Base-by-base conservation (phyloP, 164 flowering plant species). In the Saururus chinensis region DNA sequence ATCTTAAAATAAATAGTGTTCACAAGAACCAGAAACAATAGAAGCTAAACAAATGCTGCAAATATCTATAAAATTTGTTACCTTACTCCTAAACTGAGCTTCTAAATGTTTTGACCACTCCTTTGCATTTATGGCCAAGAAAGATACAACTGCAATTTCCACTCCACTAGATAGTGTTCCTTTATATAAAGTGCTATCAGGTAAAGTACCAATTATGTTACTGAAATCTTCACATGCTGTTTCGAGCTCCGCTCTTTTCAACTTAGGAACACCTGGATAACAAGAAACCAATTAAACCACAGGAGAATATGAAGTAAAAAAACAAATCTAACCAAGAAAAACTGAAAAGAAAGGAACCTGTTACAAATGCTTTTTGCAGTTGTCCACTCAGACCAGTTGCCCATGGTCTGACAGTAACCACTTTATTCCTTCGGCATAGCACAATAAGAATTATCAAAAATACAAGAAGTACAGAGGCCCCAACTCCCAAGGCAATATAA, bases 181-280 rank as follows among this genome's bases (percentile, higher is more conserved):
- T 70, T 88, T 88, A 64, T 81, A 88, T 23, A 85, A 69, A 0
- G 77, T 84, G 56, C 87, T 80, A 58, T 80, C 82, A 17, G 76
- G 64, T 42, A 74, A 66, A 60, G 80, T 68, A 26, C 82, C 96
- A 62, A 88, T 84, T 65, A 88, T 78, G 56, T 88, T 88, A 58
- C 96, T 88, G 72, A 88, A 88, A 76, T 88, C 96, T 68, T 88
- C 96, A 70, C 96, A 88, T 19, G 96, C 96, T 68, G 79, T 70
- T 76, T 81, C 88, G 55, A 88, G 86, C 71, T 88, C 95, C 56
- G 80, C 56, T 37, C 86, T 71, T 74, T 77, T 78, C 68, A 88
- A 88, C 60, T 75, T 84, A 37, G 95, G 92, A 9, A 82, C 92
- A 68, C 89, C 95, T 88, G 78, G 59, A 57, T 7, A 64, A 26